These are phyloP conservation scores for Tephrocybe rancida DNA, from an alignment of 768 basidiomycete genomes.

Conservation along the genomic window DNA sequence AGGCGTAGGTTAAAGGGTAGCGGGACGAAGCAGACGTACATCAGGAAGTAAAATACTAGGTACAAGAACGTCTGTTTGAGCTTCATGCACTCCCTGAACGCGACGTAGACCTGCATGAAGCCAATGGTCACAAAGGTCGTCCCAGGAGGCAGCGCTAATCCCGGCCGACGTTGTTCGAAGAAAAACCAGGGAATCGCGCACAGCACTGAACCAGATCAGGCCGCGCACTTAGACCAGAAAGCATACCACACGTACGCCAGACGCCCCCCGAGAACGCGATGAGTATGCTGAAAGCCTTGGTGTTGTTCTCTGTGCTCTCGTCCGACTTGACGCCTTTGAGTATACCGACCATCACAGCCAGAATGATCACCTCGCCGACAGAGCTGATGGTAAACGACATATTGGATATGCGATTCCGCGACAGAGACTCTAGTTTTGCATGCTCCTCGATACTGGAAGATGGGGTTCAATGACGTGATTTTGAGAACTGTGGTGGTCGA, in stretches of 20 bases:
- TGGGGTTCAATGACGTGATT: background rate
- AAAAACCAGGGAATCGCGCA: slow-evolving; percentile 78
- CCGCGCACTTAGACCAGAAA: background rate
- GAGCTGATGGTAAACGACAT: slow-evolving; percentile 73
- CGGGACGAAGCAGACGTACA: slow-evolving; percentile 45
- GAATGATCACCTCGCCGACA: slow-evolving; percentile 67
- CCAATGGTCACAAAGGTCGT: slow-evolving; percentile 63
- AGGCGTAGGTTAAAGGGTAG: background rate
- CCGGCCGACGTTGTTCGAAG: slow-evolving; percentile 67
- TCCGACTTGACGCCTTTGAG: slow-evolving; percentile 64
- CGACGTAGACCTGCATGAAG: slow-evolving; percentile 66
- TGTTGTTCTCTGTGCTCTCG: slow-evolving; percentile 70
- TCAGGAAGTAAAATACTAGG: slow-evolving; percentile 75
- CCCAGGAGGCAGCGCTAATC: slow-evolving; percentile 58
- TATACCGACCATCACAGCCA: slow-evolving; percentile 77
- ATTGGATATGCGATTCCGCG: slow-evolving; percentile 75
- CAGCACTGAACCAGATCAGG: slow-evolving; percentile 39
- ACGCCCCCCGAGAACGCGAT: slow-evolving; percentile 80
- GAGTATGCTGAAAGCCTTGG: slow-evolving; percentile 72
- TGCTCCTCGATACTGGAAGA: slow-evolving; percentile 49
- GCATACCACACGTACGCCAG: slow-evolving; percentile 53
- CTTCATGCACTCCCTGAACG: slow-evolving; percentile 63
- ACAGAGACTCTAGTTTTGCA: slow-evolving; percentile 57
- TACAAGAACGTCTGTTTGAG: slow-evolving; percentile 77
- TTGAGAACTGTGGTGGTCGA: background rate